phyloP scores from a whole-genome alignment of 2,329 filamentous ascomycete genomes.

The Hymenoscyphus salicellus region DNA sequence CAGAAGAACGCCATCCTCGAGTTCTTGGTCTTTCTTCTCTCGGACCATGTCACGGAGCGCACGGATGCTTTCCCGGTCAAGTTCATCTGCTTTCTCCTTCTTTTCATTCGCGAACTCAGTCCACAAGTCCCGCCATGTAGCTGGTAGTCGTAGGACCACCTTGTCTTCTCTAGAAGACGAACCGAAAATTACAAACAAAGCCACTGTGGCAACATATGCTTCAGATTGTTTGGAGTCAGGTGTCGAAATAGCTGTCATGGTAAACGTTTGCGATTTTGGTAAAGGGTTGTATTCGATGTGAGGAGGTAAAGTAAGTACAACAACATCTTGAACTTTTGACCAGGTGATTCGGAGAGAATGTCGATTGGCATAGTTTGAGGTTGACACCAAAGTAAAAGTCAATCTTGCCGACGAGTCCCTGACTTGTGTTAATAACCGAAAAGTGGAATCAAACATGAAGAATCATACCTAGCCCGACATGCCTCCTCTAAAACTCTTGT shows the following conservation, averaged over 20 bases:
- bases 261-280: constrained; percentile 59
- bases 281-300: constrained; percentile 35
- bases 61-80: constrained; percentile 67
- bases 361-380: constrained; percentile 70
- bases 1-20: constrained; percentile 72
- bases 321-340: constrained; percentile 67
- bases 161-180: constrained; percentile 83
- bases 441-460: not conserved
- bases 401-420: constrained; percentile 71
- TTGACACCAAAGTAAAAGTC: constrained; percentile 66
- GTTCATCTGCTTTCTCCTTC: constrained; percentile 66
- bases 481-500: constrained; percentile 77
- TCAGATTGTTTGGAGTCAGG: constrained; percentile 80
- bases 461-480: constrained; percentile 69
- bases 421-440: not conserved
- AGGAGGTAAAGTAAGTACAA: constrained; percentile 38
- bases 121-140: constrained; percentile 83
- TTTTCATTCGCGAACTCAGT: constrained; percentile 69
- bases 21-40: constrained; percentile 64
- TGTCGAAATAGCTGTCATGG: constrained; percentile 72
- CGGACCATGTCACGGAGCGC: constrained; percentile 69
- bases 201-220: constrained; percentile 76
- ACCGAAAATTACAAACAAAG: constrained; percentile 77
- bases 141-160: constrained; percentile 71
- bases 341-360: constrained; percentile 73